A percentile compares a stretch with the other conserved stretches of the same genome.
phyloP scores from a whole-genome alignment of 2,329 filamentous ascomycete species.

The Fusarium hostae region DNA sequence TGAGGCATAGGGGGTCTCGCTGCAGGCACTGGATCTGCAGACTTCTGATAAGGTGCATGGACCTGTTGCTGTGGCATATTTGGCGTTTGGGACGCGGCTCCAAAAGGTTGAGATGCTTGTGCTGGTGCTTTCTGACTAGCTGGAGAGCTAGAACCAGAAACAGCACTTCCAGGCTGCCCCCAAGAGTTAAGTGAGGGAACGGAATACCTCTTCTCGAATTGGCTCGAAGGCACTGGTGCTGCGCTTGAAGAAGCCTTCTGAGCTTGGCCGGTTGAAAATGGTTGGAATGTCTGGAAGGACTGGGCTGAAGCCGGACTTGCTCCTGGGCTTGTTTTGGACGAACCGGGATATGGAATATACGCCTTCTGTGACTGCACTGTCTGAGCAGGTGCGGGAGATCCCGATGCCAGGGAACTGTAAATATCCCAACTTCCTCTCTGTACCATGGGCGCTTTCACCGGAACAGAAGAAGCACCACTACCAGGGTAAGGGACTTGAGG shows the following conservation, averaged over 20 bases:
- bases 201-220: neutral
- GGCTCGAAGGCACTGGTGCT: neutral
- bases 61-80: neutral
- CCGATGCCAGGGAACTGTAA: neutral
- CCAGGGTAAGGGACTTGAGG: too few species aligned
- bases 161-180: neutral
- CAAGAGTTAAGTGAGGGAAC: neutral
- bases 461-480: neutral
- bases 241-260: neutral
- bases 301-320: neutral
- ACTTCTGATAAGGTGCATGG: neutral
- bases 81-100: neutral
- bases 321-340: neutral
- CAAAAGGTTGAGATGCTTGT: neutral
- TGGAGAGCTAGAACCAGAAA: neutral
- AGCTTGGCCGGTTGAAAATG: neutral
- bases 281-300: neutral
- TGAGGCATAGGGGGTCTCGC: neutral
- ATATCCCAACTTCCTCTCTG: constrained; percentile 11
- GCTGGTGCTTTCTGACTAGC: neutral
- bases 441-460: neutral
- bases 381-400: neutral
- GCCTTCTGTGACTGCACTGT: neutral
- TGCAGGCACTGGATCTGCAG: neutral
- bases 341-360: constrained; percentile 1